Evolutionary conservation across 148 eudicot genomes (phyloP).

Genomic region (Pharnaceum exiguum): DNA sequence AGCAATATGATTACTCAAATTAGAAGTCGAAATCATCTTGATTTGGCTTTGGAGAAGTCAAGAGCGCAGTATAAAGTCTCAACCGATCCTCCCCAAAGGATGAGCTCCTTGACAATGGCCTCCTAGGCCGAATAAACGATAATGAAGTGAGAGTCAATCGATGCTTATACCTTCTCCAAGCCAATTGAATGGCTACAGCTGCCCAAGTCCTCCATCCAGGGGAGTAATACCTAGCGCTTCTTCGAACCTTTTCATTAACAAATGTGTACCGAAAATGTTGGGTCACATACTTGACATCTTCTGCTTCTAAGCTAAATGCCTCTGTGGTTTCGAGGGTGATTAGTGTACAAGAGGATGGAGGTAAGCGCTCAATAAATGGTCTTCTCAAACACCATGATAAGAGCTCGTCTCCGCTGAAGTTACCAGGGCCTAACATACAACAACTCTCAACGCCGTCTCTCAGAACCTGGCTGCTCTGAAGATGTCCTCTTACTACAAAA

Average conservation of each 20-base stretch:
- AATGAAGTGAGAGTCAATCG: slow-evolving; percentile 71
- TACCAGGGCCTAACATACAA: slow-evolving; percentile 94
- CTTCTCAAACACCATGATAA: slow-evolving; percentile 82
- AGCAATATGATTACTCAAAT: too few species aligned
- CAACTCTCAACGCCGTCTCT: slow-evolving; percentile 74
- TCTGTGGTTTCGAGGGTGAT: slow-evolving; percentile 84
- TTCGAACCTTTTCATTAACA: slow-evolving; percentile 75
- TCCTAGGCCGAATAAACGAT: slow-evolving; percentile 89
- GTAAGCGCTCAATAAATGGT: slow-evolving; percentile 72
- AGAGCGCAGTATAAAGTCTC: slow-evolving; percentile 76
- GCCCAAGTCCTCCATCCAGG: slow-evolving; percentile 99
- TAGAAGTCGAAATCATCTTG: slow-evolving; percentile 82
- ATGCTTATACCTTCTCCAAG: slow-evolving; percentile 87
- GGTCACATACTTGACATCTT: slow-evolving; percentile 81
- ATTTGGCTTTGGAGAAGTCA: slow-evolving; percentile 95
- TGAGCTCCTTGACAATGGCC: slow-evolving; percentile 82
- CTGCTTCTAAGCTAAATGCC: slow-evolving; percentile 82
- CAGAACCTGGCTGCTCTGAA: slow-evolving; percentile 76
- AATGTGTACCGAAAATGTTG: slow-evolving; percentile 93
- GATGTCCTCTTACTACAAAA: slow-evolving; percentile 83
- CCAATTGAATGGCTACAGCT: slow-evolving; percentile 82
- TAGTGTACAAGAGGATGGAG: slow-evolving; percentile 78
- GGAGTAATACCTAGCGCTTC: slow-evolving; percentile 89
- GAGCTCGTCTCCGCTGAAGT: slow-evolving; percentile 91
- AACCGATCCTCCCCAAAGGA: slow-evolving; percentile 85